Percentiles rank a stretch among this genome's conserved stretches.
phyloP scores from a whole-genome alignment of 2,329 filamentous ascomycete species.

The Curvularia eragrostidis region DNA sequence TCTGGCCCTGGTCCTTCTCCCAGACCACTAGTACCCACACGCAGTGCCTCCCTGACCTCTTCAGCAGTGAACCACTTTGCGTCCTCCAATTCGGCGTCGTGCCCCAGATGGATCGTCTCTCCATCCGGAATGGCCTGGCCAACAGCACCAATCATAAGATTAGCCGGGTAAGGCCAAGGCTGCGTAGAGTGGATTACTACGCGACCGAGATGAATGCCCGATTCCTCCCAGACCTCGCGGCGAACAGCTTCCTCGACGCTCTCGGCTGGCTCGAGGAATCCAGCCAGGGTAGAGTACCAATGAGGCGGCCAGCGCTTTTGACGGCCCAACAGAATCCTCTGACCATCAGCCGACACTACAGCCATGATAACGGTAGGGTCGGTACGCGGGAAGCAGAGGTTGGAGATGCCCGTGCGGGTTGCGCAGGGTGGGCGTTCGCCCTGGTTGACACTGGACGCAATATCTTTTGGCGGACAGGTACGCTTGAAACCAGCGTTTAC shows the following conservation, averaged over 20 bases:
- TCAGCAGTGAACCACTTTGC: conserved; percentile 87
- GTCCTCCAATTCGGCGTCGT: conserved; percentile 90
- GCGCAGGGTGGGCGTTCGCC: conserved; percentile 72
- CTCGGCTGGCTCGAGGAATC: conserved; percentile 60
- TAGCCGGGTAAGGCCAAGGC: conserved; percentile 62
- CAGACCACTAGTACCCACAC: conserved; percentile 69
- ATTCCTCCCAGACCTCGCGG: conserved; percentile 60
- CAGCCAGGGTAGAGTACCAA: conserved; percentile 85
- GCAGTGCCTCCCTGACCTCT: conserved; percentile 78
- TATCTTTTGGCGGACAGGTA: conserved; percentile 75
- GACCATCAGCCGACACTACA: conserved; percentile 80
- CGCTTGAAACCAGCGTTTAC: conserved; percentile 82
- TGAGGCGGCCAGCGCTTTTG: conserved; percentile 80
- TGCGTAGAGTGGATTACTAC: conserved; percentile 61
- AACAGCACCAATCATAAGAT: conserved; percentile 70
- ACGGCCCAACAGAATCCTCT: conserved; percentile 81
- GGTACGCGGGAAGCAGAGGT: conserved; percentile 89
- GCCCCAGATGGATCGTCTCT: conserved; percentile 80
- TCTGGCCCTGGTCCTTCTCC: conserved; percentile 68
- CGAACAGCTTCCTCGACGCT: conserved; percentile 60
- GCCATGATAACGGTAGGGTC: conserved; percentile 97
- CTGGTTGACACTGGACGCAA: conserved; percentile 55
- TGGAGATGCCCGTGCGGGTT: conserved; percentile 84
- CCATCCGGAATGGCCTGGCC: conserved; percentile 82
- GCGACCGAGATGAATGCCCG: conserved; percentile 55